A percentile compares a stretch with the other conserved stretches of the same genome.
phyloP scores from a whole-genome alignment of 225 moss, liverwort and hornwort species.

The Antitrichia curtipendula region DNA sequence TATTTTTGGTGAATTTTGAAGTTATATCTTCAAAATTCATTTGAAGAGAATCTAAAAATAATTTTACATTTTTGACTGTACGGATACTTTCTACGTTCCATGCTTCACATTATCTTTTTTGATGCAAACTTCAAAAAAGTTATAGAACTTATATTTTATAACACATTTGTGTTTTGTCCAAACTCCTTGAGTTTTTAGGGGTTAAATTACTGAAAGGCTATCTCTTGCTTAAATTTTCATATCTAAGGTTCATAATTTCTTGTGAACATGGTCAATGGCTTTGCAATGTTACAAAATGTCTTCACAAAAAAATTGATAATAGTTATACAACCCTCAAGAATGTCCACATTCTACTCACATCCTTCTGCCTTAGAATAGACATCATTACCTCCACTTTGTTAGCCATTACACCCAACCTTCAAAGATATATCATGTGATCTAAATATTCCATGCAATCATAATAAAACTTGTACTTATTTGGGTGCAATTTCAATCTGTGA shows the following conservation, averaged over 20 bases:
- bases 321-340: not conserved
- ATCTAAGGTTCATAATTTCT: not conserved
- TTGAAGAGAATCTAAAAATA: no score
- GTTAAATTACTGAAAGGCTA: not conserved
- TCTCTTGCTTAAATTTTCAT: no score
- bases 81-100: no score
- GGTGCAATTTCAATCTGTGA: accelerated
- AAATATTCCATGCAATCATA: accelerated
- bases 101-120: no score
- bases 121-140: no score
- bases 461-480: not conserved
- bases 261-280: not conserved
- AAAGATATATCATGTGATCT: accelerated
- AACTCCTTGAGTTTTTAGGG: no score
- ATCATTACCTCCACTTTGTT: not conserved
- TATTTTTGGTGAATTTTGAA: no score
- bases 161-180: no score
- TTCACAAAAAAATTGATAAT: accelerated
- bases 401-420: accelerated
- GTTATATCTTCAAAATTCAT: no score
- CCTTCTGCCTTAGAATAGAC: not conserved
- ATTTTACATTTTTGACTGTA: no score
- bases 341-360: not conserved
- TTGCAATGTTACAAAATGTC: not conserved
- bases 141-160: no score